Base-by-base conservation (phyloP, 2,329 filamentous ascomycete species). In the Fusarium tanahbumbuense region DNA sequence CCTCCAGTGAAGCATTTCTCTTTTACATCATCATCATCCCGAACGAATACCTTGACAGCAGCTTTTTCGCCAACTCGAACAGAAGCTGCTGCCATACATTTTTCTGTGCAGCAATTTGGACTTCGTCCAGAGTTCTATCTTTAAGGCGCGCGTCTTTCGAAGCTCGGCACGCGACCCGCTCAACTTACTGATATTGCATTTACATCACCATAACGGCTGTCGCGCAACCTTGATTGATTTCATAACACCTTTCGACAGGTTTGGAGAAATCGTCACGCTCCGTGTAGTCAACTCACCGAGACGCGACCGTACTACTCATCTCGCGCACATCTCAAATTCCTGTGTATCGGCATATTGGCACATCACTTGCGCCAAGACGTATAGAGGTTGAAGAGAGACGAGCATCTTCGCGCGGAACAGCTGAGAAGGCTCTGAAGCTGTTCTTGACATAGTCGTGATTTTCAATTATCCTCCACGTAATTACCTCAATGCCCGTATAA, bases 391-490 rank as follows among this genome's bases (percentile, higher is more conserved):
- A 71, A 71, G 64, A 72, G 48, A 70, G 54, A 60, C 53, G 60
- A 72, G 47, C 58, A 70, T 56, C 56, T 74, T 60, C 61, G 72
- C 70, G 59, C 60, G 72, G 52, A 75, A 67, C 67, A 72, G 56
- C 61, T 63, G 70, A 71, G 72, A 60, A 67, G 64, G 72, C 53
- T 64, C 68, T 68, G 70, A 73, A 61, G 63, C 65, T 65, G 70
- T 63, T 61, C 65, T 75, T 76, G 74, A 74, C 65, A 74, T 78
- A 78, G 78, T 78, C 73, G 76, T 80, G 77, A 78, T 60, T 73
- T 71, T 72, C 77, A 76, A 74, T 74, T 75, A 70, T 76, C 72
- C 73, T 72, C 73, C 71, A 76, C 76, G 77, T 79, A 78, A 79
- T 74, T 73, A 75, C 67, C 67, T 65, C 73, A 73, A 75, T 77